These are phyloP conservation scores for Ceratorhiza oryzae-sativae DNA, from an alignment of 1,284 basidiomycete species.

Conservation along the genomic window DNA sequence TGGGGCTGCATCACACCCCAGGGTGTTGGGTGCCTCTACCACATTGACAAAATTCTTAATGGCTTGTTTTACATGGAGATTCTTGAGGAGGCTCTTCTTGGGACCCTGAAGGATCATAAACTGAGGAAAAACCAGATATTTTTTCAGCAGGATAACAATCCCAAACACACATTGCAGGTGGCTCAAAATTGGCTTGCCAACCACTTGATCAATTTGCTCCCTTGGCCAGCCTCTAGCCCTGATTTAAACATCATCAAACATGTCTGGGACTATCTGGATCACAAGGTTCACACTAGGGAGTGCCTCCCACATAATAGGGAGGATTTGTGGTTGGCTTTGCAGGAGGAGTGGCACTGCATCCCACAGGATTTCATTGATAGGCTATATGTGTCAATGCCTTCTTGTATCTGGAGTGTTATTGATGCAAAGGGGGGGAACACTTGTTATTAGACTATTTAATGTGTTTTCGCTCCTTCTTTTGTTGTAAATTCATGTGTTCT, in stretches of 20 bases:
- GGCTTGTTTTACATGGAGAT: background rate
- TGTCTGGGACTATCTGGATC: slow-evolving; percentile 51
- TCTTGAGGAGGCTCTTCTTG: background rate
- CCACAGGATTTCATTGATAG: background rate
- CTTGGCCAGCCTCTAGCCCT: slow-evolving; percentile 51
- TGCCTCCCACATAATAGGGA: slow-evolving; percentile 44
- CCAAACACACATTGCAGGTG: background rate
- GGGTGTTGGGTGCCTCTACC: slow-evolving; percentile 46
- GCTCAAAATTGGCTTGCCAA: slow-evolving; percentile 48
- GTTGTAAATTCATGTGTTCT: background rate
- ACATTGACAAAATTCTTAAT: slow-evolving; percentile 39
- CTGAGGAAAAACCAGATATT: background rate
- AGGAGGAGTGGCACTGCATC: slow-evolving; percentile 19
- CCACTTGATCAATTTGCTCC: slow-evolving; percentile 48
- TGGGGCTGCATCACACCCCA: slow-evolving; percentile 33
- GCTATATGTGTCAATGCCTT: background rate
- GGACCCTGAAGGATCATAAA: background rate
- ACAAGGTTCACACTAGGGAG: slow-evolving; percentile 39
- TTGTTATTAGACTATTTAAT: background rate
- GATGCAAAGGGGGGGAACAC: slow-evolving; percentile 13
- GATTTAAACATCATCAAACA: slow-evolving; percentile 55
- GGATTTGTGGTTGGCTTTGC: background rate
- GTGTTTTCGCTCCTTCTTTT: background rate
- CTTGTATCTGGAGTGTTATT: background rate
- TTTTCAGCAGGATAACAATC: slow-evolving; percentile 2